phyloP scores from a whole-genome alignment of 495 filamentous ascomycete genomes.

The Penicillium ucsense region DNA sequence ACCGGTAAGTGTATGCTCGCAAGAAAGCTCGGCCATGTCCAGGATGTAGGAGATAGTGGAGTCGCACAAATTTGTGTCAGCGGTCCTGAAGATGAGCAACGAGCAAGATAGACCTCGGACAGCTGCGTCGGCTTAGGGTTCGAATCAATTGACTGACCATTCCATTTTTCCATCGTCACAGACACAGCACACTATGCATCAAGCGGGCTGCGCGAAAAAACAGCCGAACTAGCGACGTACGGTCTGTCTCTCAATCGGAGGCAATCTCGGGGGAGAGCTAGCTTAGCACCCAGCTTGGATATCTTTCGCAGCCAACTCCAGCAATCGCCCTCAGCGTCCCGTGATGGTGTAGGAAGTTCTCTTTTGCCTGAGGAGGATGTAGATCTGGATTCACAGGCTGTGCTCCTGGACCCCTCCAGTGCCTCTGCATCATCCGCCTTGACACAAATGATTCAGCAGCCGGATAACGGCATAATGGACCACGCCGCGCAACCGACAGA shows the following conservation, averaged over 20 bases:
- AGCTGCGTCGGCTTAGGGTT: no score
- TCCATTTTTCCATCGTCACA: slow-evolving; percentile 20
- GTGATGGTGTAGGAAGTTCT: slow-evolving; percentile 11
- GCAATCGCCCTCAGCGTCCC: slow-evolving; percentile 2
- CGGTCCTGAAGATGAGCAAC: no score
- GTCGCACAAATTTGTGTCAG: no score
- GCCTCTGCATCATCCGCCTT: slow-evolving; percentile 41
- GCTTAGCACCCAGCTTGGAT: slow-evolving; percentile 26
- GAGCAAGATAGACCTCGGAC: no score
- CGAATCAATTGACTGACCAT: slow-evolving; percentile 19
- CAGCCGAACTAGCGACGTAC: slow-evolving; percentile 79
- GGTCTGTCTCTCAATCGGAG: slow-evolving; percentile 50
- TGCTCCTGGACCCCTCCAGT: slow-evolving; percentile 3
- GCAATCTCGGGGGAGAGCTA: slow-evolving; percentile 26
- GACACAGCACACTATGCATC: slow-evolving; percentile 65
- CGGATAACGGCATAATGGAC: slow-evolving; percentile 28
- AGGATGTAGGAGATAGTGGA: no score
- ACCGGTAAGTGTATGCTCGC: slow-evolving; percentile 39
- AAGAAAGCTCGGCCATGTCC: no score
- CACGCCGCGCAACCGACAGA: slow-evolving; percentile 11
- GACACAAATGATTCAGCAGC: slow-evolving; percentile 52
- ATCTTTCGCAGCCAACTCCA: slow-evolving; percentile 18
- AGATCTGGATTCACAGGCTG: slow-evolving; percentile 3
- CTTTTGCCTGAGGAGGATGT: slow-evolving; percentile 4
- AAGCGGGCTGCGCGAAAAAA: slow-evolving; percentile 76